Evolutionary conservation across 768 basidiomycete species (phyloP).

Genomic region (Chalciporus sphaerocephalus): DNA sequence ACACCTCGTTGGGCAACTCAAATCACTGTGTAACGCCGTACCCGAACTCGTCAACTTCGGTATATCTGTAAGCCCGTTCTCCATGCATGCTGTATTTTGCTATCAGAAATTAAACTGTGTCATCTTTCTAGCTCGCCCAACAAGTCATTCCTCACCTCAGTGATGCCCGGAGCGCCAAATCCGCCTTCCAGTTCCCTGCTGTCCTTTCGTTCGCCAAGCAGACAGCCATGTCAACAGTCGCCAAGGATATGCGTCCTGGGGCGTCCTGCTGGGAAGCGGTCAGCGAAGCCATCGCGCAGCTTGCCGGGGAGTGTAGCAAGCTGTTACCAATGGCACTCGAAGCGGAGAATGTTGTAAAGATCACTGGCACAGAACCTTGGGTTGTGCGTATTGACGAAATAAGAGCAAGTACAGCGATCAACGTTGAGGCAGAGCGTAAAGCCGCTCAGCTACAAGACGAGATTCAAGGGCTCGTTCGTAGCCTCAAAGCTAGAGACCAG

Average conservation of each 20-base stretch:
- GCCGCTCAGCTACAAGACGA: conserved; percentile 84
- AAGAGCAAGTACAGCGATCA: conserved; percentile 76
- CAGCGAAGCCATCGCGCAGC: conserved; percentile 58
- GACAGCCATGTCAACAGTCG: conserved; percentile 66
- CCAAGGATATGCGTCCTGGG: conserved; percentile 62
- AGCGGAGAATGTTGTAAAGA: conserved; percentile 69
- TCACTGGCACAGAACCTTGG: conserved; percentile 82
- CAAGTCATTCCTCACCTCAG: conserved; percentile 81
- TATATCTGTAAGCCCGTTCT: conserved; percentile 59
- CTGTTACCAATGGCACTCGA: conserved; percentile 72
- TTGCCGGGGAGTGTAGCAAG: conserved; percentile 67
- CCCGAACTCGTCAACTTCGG: conserved; percentile 87
- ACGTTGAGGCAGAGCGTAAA: conserved; percentile 89
- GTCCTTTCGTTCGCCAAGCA: conserved; percentile 71
- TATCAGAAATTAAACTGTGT: neutral
- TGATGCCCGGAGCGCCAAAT: conserved; percentile 74
- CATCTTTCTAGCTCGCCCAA: conserved; percentile 73
- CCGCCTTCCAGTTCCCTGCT: conserved; percentile 68
- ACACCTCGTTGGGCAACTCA: conserved; percentile 67
- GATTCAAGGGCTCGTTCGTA: conserved; percentile 80
- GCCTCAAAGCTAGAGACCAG: conserved; percentile 85
- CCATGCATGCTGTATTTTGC: neutral
- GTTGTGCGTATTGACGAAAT: conserved; percentile 75
- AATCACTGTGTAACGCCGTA: conserved; percentile 64
- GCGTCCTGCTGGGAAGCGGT: conserved; percentile 76